A percentile compares a stretch with the other conserved stretches of the same genome.
Conservation (phyloP, 2,329 filamentous ascomycete genomes). For the Sclerotinia trifoliorum region DNA sequence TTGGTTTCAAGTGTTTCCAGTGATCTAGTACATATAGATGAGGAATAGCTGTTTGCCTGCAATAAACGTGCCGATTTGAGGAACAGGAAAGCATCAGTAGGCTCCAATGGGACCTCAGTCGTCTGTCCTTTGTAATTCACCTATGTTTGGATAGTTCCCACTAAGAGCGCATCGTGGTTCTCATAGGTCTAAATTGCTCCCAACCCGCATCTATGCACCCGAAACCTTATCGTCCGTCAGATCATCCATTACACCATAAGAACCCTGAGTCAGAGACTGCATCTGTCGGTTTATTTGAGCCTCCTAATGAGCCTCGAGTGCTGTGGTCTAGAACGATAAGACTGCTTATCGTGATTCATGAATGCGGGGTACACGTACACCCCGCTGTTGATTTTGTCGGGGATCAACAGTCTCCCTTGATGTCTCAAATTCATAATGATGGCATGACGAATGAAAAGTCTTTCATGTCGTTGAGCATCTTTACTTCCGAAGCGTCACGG, state of each 20-base stretch:
- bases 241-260: conserved; percentile 54
- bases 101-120: neutral
- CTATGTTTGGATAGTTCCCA: neutral
- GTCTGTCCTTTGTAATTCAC: neutral
- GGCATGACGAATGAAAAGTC: neutral
- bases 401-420: neutral
- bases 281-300: conserved; percentile 42
- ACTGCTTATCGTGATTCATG: conserved; percentile 13
- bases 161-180: neutral
- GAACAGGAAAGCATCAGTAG: neutral
- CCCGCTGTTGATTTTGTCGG: conserved; percentile 4
- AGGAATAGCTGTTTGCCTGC: neutral
- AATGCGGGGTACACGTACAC: conserved; percentile 14
- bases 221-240: conserved; percentile 17
- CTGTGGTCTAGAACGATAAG: conserved; percentile 9
- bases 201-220: conserved; percentile 9
- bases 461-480: neutral
- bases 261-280: conserved; percentile 64
- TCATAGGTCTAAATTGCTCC: neutral
- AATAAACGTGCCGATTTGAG: neutral
- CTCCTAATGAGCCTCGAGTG: neutral
- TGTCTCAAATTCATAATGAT: neutral
- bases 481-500: neutral
- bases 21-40: neutral
- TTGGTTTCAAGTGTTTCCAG: neutral